Evolutionary conservation across 495 filamentous ascomycete genomes (phyloP), one percentile per base, ranked within the genome.

Genomic region (Stereocaulon alpinum): DNA sequence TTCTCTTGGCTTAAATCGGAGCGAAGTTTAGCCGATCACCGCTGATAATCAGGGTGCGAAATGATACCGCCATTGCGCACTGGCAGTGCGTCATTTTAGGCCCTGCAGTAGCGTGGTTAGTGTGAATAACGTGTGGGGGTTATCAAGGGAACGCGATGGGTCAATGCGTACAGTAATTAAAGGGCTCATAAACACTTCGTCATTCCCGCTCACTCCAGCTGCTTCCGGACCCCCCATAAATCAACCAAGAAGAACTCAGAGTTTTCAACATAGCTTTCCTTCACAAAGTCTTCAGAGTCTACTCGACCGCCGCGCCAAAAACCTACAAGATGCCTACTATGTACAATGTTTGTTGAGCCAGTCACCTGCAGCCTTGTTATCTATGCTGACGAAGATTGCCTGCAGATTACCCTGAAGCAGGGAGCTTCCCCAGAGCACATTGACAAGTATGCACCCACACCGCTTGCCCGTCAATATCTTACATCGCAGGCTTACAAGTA

Each of bases 331-430:
- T 64, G 62, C 62, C 62, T 58, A 60, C 85, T 79, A 77, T 82
- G 63, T 85, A 80, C 77, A 89, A 87, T 67, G 86, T 87, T 76
- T 52, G 79, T 75, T 11, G 40, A 34, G 15, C 55, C 54, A 20
- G 2, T 15, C 4, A 32, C 45, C 42, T 34, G 15, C 45, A 42
- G 18, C 45, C 49, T 18, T 30, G 24, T 58, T 47, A 43, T 20
- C 18, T 48, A 15, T 41, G 44, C 32, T 61, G 40, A 55, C 29
- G 0, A 27, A 12, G 9, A n/a, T 1, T 7, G 18, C 44, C 27
- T 50, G 34, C 63, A 96, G 91, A 81, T 96, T 58, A 91, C 90
- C 61, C 75, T 87, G 64, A 94, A 92, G 73, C 71, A 81, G 1
- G 76, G 79, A 54, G 80, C 83, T 55, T 76, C 77, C 55, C 60